phyloP scores from a whole-genome alignment of 768 basidiomycete genomes.

The Amanita rubescens region DNA sequence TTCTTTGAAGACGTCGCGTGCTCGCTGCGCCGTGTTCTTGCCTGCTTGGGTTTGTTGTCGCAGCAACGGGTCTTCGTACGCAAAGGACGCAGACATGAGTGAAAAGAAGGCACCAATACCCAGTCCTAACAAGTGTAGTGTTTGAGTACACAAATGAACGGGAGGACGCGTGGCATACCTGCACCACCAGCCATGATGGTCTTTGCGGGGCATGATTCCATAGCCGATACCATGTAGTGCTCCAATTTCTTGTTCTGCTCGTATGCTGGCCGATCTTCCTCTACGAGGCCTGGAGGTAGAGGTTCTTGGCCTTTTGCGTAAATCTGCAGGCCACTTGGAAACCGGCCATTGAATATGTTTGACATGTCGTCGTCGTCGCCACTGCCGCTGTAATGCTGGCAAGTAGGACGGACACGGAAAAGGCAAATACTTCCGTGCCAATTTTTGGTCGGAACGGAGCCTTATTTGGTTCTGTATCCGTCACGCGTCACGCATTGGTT shows the following conservation, averaged over 20 bases:
- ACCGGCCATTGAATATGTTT: neutral
- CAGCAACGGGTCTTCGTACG: constrained; percentile 88
- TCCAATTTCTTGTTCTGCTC: constrained; percentile 75
- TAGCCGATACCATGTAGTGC: constrained; percentile 56
- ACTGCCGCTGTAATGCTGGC: neutral
- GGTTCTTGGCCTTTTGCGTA: constrained; percentile 85
- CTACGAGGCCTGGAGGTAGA: constrained; percentile 74
- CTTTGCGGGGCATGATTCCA: constrained; percentile 86
- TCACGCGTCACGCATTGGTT: too few relatives aligned
- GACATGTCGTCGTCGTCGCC: constrained; percentile 2
- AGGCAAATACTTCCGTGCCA: neutral
- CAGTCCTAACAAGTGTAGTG: constrained; percentile 50
- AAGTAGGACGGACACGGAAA: neutral
- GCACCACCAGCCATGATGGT: constrained; percentile 72
- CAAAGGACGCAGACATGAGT: constrained; percentile 91
- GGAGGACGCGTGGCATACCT: constrained; percentile 43
- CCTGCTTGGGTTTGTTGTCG: constrained; percentile 52
- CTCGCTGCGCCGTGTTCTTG: constrained; percentile 66
- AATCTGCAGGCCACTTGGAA: constrained; percentile 57
- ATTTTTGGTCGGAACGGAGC: neutral
- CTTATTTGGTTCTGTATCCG: neutral
- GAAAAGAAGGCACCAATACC: constrained; percentile 94
- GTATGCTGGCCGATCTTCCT: constrained; percentile 66
- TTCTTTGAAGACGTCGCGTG: constrained; percentile 80
- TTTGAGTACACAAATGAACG: constrained; percentile 3